A percentile compares a stretch with the other conserved stretches of the same genome.
Conservation (phyloP, 108 stramenopile genomes). For the Pseudonitzschia multiseries region DNA sequence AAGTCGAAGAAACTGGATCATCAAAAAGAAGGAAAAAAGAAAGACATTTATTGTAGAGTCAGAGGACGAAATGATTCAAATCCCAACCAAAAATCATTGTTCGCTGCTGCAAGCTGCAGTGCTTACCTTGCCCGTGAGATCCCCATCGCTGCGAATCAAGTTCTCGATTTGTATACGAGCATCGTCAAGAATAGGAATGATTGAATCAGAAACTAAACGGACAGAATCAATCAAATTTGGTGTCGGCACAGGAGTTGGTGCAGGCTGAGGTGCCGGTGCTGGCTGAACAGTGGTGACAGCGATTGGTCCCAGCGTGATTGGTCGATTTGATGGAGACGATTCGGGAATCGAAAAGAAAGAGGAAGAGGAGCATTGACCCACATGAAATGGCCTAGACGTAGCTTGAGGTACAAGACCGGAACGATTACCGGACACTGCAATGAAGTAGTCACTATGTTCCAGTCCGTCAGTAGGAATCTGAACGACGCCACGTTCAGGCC, state of each 20-base stretch:
- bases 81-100: too few relatives aligned
- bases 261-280: neutral
- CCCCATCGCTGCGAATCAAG: slow-evolving; percentile 12
- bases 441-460: slow-evolving; percentile 1
- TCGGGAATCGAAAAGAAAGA: slow-evolving; percentile 5
- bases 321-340: neutral
- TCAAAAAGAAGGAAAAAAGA: neutral
- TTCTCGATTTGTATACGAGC: slow-evolving; percentile 10
- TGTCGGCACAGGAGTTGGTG: neutral
- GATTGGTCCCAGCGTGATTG: neutral
- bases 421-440: slow-evolving; percentile 12
- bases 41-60: neutral
- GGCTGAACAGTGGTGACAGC: neutral
- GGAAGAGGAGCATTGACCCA: neutral
- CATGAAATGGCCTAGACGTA: neutral
- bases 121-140: slow-evolving; percentile 15
- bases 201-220: neutral
- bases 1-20: slow-evolving; percentile 41
- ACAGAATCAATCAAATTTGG: neutral
- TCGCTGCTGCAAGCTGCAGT: too few relatives aligned
- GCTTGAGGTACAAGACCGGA: slow-evolving; percentile 4
- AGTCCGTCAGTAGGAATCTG: neutral
- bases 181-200: neutral
- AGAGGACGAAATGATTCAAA: neutral
- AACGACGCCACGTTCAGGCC: slow-evolving; percentile 2